phyloP scores from a whole-genome alignment of 768 basidiomycete species.

The Psilocybe cubensis region DNA sequence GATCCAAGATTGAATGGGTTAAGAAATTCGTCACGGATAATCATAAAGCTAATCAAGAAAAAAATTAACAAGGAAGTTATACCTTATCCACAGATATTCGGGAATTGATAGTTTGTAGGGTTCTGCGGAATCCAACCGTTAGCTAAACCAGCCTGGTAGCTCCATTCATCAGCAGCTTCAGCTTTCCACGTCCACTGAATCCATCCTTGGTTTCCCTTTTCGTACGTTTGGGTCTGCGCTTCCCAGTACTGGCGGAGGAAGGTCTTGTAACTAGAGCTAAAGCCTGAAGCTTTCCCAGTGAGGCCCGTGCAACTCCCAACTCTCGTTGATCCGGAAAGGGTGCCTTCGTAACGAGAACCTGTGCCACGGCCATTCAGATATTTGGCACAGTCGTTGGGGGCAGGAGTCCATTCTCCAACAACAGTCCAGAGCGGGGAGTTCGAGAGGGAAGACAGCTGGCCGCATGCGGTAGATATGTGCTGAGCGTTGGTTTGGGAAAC shows the following conservation, averaged over 20 bases:
- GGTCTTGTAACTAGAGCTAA: conserved; percentile 77
- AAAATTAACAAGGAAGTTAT: conserved; percentile 11
- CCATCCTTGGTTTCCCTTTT: conserved; percentile 68
- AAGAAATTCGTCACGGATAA: too few relatives aligned
- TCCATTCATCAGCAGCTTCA: conserved; percentile 87
- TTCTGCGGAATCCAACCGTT: conserved; percentile 85
- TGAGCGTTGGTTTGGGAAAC: conserved; percentile 36
- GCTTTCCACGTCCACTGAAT: conserved; percentile 87
- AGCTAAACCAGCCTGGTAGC: conserved; percentile 78
- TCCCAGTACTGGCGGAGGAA: conserved; percentile 86
- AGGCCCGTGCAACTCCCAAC: conserved; percentile 77
- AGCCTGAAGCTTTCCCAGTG: conserved; percentile 76
- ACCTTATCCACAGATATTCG: conserved; percentile 60
- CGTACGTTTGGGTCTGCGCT: conserved; percentile 77
- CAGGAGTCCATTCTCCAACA: conserved; percentile 89
- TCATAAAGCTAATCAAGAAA: background rate
- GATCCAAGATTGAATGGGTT: too few relatives aligned
- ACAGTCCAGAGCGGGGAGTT: conserved; percentile 74
- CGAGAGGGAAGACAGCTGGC: conserved; percentile 44
- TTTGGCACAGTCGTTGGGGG: conserved; percentile 76
- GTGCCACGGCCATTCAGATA: conserved; percentile 84
- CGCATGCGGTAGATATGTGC: conserved; percentile 68
- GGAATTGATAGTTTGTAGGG: conserved; percentile 53
- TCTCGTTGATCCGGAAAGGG: conserved; percentile 60
- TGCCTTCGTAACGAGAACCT: conserved; percentile 69